phyloP scores from a whole-genome alignment of 2,329 filamentous ascomycete genomes.

The Stromatinia cepivora region DNA sequence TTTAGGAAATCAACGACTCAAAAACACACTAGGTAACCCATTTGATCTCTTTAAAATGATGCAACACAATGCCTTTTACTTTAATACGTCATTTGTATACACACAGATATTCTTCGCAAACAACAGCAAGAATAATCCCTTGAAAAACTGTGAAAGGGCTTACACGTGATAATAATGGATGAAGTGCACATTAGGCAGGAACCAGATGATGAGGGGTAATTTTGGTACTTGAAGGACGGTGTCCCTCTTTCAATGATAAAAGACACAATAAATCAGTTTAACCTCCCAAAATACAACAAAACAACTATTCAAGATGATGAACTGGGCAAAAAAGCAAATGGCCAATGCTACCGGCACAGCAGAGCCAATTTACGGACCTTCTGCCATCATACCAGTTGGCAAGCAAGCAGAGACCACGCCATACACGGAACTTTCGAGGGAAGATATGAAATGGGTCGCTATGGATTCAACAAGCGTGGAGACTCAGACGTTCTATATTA shows the following conservation, averaged over 20 bases:
- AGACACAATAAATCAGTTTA: conserved; percentile 14
- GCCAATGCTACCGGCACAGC: conserved; percentile 89
- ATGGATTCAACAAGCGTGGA: conserved; percentile 88
- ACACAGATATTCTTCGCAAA: conserved; percentile 11
- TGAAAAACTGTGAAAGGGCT: background rate
- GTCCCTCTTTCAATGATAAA: conserved; percentile 3
- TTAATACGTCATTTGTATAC: conserved; percentile 16
- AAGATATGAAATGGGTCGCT: conserved; percentile 79
- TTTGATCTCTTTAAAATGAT: conserved; percentile 15
- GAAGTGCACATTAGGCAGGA: conserved; percentile 10
- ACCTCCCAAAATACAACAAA: background rate
- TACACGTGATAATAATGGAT: conserved; percentile 6
- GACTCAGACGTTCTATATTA: conserved; percentile 92
- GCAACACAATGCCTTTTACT: conserved; percentile 13
- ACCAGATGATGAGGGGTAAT: conserved; percentile 18
- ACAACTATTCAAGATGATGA: conserved; percentile 66
- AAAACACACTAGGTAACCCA: background rate
- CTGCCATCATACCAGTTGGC: conserved; percentile 82
- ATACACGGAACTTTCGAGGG: conserved; percentile 75
- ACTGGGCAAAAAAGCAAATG: conserved; percentile 90
- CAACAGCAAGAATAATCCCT: conserved; percentile 14
- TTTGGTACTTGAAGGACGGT: conserved; percentile 14
- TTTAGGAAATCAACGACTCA: conserved; percentile 9
- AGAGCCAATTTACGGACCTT: conserved; percentile 91
- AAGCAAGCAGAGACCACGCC: conserved; percentile 75